Base-by-base conservation (phyloP, 306 rosid genomes). In the Chamaecrista fasciculata region DNA sequence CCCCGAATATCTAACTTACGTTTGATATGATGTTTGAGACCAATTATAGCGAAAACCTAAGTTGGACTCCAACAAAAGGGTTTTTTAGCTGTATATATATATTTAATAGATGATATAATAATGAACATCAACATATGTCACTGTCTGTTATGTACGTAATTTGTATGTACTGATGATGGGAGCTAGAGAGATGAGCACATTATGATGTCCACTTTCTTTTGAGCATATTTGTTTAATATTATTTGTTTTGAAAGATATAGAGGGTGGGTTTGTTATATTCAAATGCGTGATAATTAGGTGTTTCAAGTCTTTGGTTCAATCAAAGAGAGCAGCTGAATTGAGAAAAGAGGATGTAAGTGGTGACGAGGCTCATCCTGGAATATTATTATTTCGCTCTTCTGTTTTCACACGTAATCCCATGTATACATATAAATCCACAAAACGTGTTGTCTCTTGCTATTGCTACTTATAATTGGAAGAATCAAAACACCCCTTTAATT, bases 261-360 rank as follows among this genome's bases (percentile, higher is more conserved):
- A 64, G 8, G 62, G 15, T 37, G 37, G 37, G 21, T 26, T 49
- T 58, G 11, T 47, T 33, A 19, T 42, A 62, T 59, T 77, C 76
- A 70, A 73, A 56, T 26, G 57, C 1, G 63, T 63, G 74, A 81
- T 81, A 19, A 81, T 76, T 47, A 14, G 14, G 40, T 55, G 4
- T 10, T 49, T 48, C 26, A 81, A 72, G 82, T 81, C 85, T 77
- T 63, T 33, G 71, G 67, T 9, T 73, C 67, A 81, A 73, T 77
- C 79, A 63, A 56, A 68, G 65, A 58, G 24, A 59, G 37, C 31
- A 59, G n/a, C 39, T 62, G 49, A 76, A 36, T n/a, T n/a, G n/a
- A 49, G 62, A 39, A 47, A 56, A 58, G 43, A 21, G 44, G 66
- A 36, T 57, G 78, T 37, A 49, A 28, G n/a, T n/a, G n/a, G n/a